These are phyloP conservation scores for Aspergillus sp. DNA, from an alignment of 2,329 filamentous ascomycete species.

Conservation along the genomic window DNA sequence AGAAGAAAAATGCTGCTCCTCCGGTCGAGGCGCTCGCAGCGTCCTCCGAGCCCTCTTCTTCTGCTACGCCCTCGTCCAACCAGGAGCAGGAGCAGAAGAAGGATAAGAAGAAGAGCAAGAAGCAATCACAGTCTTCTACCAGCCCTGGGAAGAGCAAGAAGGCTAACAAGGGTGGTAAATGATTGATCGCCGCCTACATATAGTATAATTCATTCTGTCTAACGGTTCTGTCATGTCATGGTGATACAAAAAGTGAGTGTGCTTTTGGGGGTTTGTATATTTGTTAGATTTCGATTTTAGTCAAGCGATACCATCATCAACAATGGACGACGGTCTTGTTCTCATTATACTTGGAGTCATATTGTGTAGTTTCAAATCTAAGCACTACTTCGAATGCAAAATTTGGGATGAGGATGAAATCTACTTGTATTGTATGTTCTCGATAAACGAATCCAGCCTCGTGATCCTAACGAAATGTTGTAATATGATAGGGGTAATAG, in stretches of 20 bases:
- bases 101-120: constrained; percentile 26
- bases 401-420: neutral
- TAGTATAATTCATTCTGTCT: constrained; percentile 5
- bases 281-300: constrained; percentile 18
- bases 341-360: neutral
- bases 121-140: constrained; percentile 22
- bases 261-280: constrained; percentile 2
- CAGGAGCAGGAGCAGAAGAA: constrained; percentile 19
- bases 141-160: constrained; percentile 30
- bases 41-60: neutral
- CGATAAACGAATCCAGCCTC: neutral
- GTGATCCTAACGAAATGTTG: neutral
- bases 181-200: constrained; percentile 5
- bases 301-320: constrained; percentile 19
- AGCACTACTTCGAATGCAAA: neutral
- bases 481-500: neutral
- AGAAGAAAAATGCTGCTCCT: constrained; percentile 23
- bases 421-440: neutral
- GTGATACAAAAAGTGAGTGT: constrained; percentile 24
- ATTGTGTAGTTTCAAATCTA: neutral
- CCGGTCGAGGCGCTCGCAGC: constrained; percentile 17
- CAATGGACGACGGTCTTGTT: constrained; percentile 4
- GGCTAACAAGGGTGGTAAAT: constrained; percentile 30
- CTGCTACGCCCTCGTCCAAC: constrained; percentile 1
- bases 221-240: constrained; percentile 11